Conservation (phyloP, 2,329 filamentous ascomycete genomes). For the Calonectria hawksworthii region DNA sequence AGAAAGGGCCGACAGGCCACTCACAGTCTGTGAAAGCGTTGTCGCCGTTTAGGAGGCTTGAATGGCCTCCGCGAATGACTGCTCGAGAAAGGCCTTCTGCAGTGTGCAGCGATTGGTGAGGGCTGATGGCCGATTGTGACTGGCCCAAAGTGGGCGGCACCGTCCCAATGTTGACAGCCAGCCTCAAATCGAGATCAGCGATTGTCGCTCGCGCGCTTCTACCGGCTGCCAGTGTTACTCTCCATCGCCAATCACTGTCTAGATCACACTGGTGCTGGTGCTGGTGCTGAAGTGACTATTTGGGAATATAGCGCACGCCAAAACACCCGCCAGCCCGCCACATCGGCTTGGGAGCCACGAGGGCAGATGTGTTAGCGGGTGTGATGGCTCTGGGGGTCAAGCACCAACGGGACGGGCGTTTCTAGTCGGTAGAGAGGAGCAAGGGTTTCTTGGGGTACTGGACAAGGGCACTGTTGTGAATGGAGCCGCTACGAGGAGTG, state of each 20-base stretch:
- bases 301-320: constrained; percentile 20
- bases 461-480: constrained; percentile 9
- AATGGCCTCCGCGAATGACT: constrained; percentile 37
- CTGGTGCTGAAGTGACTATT: constrained; percentile 1
- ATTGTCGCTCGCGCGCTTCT: constrained; percentile 24
- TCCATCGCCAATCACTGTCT: constrained; percentile 12
- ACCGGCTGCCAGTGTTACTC: not conserved
- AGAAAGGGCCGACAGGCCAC: constrained; percentile 47
- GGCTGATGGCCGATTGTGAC: constrained; percentile 18
- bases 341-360: constrained; percentile 12
- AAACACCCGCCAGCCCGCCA: not conserved
- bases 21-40: constrained; percentile 37
- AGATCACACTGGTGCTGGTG: not conserved
- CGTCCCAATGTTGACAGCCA: constrained; percentile 20
- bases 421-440: constrained; percentile 15
- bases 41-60: constrained; percentile 30
- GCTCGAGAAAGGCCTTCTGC: constrained; percentile 31
- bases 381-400: constrained; percentile 8
- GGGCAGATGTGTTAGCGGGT: not conserved
- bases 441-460: constrained; percentile 6
- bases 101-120: constrained; percentile 21
- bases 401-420: constrained; percentile 27
- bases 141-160: constrained; percentile 20
- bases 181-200: constrained; percentile 26
- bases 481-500: constrained; percentile 5